These are phyloP conservation scores for Aspergillus alliaceus DNA, from an alignment of 2,329 filamentous ascomycete species.

Conservation along the genomic window DNA sequence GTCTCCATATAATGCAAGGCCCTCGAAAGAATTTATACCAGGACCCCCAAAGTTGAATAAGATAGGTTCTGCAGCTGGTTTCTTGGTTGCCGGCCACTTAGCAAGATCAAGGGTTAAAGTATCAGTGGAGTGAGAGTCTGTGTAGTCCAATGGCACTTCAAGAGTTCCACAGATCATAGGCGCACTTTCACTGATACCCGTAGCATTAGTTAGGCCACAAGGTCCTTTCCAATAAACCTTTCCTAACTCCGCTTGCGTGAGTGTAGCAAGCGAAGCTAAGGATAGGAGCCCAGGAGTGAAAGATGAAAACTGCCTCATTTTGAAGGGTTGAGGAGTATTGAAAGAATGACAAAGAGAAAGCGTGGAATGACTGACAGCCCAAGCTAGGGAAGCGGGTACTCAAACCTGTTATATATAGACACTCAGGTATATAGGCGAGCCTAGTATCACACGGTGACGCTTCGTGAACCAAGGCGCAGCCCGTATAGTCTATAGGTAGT, in stretches of 20 bases:
- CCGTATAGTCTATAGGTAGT: no score
- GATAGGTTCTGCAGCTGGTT: conserved; percentile 4
- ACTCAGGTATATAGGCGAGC: not conserved
- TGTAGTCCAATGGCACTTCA: conserved; percentile 13
- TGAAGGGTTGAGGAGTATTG: not conserved
- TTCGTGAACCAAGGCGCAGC: not conserved
- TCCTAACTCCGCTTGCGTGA: conserved; percentile 1
- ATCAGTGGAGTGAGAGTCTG: conserved; percentile 1
- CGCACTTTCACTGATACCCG: not conserved
- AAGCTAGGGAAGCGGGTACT: not conserved
- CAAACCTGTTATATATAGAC: not conserved
- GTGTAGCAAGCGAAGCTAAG: not conserved
- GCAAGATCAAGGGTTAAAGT: conserved; percentile 6
- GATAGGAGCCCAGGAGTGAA: not conserved
- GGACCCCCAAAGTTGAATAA: conserved; percentile 11
- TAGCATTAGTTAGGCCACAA: not conserved
- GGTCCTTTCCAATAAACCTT: conserved; percentile 2
- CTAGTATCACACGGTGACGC: not conserved
- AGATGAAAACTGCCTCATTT: not conserved
- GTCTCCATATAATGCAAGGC: not conserved
- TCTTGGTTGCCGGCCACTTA: conserved; percentile 9
- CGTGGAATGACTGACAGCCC: not conserved
- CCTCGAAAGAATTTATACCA: not conserved
- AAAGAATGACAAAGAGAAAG: not conserved
- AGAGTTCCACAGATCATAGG: conserved; percentile 7